These are phyloP conservation scores for Aspergillus nidulans DNA, from an alignment of 495 filamentous ascomycete species.

Conservation along the genomic window DNA sequence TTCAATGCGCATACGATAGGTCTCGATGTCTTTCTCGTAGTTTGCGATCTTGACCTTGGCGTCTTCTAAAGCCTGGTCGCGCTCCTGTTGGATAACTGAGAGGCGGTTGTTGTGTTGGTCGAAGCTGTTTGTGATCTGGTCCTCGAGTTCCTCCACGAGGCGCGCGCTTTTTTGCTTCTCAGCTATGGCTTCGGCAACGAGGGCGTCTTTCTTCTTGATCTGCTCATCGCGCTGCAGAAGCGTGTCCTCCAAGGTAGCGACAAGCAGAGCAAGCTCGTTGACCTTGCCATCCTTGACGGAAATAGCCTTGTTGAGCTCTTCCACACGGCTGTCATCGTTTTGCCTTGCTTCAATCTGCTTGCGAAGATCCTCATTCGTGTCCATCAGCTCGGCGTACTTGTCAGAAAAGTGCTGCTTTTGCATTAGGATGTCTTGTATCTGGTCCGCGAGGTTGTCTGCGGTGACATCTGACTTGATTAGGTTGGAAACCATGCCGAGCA, in stretches of 20 bases:
- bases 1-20: conserved; percentile 46
- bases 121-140: conserved; percentile 91
- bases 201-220: conserved; percentile 63
- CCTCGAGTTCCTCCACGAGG: conserved; percentile 91
- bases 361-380: conserved; percentile 37
- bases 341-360: conserved; percentile 51
- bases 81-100: conserved; percentile 59
- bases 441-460: conserved; percentile 38
- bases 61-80: conserved; percentile 46
- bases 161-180: conserved; percentile 81
- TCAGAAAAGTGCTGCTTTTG: conserved; percentile 45
- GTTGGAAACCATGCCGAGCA: conserved; percentile 48
- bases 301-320: conserved; percentile 34
- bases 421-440: conserved; percentile 44
- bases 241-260: conserved; percentile 54
- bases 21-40: conserved; percentile 51
- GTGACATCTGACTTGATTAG: conserved; percentile 48
- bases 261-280: conserved; percentile 48
- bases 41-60: conserved; percentile 40
- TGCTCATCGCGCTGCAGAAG: conserved; percentile 66
- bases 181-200: conserved; percentile 53
- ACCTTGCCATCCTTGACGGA: conserved; percentile 41
- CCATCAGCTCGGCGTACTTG: conserved; percentile 43
- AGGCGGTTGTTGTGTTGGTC: conserved; percentile 90
- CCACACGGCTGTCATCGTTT: conserved; percentile 37